phyloP scores from a whole-genome alignment of 208 protist species.

The Trypanosoma melophagium region DNA sequence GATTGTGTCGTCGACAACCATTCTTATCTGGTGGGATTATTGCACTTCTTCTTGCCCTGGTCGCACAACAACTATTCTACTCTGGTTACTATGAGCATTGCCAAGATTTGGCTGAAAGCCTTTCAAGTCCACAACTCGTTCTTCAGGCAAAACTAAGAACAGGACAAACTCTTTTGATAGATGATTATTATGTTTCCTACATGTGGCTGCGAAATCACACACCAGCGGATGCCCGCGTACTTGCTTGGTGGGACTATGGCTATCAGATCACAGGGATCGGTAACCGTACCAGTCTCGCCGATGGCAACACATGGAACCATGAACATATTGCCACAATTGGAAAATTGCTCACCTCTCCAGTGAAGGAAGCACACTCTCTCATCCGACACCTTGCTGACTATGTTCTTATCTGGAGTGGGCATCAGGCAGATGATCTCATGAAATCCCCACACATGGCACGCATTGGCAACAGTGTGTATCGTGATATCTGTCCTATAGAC shows the following conservation, averaged over 20 bases:
- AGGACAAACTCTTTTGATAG: constrained; percentile 73
- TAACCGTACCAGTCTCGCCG: constrained; percentile 95
- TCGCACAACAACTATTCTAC: too few relatives aligned
- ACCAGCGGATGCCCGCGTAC: constrained; percentile 88
- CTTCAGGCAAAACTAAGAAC: constrained; percentile 16
- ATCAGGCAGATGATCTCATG: constrained; percentile 37
- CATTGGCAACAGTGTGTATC: constrained; percentile 81
- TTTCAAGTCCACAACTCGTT: constrained; percentile 34
- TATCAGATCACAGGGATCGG: constrained; percentile 98
- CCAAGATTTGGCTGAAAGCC: neutral
- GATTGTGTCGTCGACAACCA: too few relatives aligned
- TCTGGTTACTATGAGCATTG: neutral
- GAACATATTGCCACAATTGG: constrained; percentile 98
- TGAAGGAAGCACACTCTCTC: constrained; percentile 90
- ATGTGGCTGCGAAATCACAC: constrained; percentile 96
- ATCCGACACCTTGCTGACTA: constrained; percentile 96
- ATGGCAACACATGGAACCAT: constrained; percentile 99
- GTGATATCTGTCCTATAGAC: constrained; percentile 62
- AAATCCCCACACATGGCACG: constrained; percentile 65
- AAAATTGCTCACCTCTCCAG: constrained; percentile 79
- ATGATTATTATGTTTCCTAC: constrained; percentile 98
- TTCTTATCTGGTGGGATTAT: too few relatives aligned
- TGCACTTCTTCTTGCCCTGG: too few relatives aligned
- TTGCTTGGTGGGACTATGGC: constrained; percentile 99
- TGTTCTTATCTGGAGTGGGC: constrained; percentile 84